Evolutionary conservation across 2,329 filamentous ascomycete genomes (phyloP).

Genomic region (Seiridium cupressi): DNA sequence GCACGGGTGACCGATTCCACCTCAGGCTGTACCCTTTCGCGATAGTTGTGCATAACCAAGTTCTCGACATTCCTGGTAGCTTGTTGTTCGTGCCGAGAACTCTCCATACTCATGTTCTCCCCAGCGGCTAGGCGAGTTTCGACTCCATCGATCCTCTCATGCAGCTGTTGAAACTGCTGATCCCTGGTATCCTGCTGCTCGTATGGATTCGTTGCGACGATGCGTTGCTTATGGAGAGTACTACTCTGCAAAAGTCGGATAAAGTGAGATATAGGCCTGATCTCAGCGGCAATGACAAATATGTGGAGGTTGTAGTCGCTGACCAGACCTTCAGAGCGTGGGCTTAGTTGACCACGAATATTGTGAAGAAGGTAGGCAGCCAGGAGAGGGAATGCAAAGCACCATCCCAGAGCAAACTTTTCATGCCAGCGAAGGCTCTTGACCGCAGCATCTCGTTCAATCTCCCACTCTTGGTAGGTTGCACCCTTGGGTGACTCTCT

Average conservation of each 20-base stretch:
- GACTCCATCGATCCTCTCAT: constrained; percentile 66
- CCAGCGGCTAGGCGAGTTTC: constrained; percentile 55
- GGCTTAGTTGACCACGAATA: constrained; percentile 76
- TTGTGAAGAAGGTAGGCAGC: constrained; percentile 83
- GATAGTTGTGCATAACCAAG: constrained; percentile 17
- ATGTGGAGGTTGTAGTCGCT: constrained; percentile 92
- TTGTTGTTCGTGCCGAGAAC: constrained; percentile 20
- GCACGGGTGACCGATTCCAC: constrained; percentile 86
- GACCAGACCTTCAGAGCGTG: constrained; percentile 81
- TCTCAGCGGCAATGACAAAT: constrained; percentile 82
- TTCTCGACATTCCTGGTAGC: constrained; percentile 12
- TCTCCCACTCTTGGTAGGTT: constrained; percentile 18
- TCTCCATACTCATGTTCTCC: constrained; percentile 18
- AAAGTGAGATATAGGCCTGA: constrained; percentile 78
- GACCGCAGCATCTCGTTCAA: constrained; percentile 38
- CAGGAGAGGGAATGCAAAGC: constrained; percentile 74
- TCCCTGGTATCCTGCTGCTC: constrained; percentile 31
- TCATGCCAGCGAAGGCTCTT: constrained; percentile 74
- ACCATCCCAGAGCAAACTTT: constrained; percentile 69
- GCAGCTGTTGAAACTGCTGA: constrained; percentile 54
- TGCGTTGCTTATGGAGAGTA: constrained; percentile 77
- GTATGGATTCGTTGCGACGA: constrained; percentile 58
- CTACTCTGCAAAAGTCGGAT: constrained; percentile 76
- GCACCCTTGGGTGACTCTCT: background rate
- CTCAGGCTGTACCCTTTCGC: constrained; percentile 22